These are phyloP conservation scores for Ganoderma multipileum DNA, from an alignment of 1,284 basidiomycete species.

Conservation along the genomic window DNA sequence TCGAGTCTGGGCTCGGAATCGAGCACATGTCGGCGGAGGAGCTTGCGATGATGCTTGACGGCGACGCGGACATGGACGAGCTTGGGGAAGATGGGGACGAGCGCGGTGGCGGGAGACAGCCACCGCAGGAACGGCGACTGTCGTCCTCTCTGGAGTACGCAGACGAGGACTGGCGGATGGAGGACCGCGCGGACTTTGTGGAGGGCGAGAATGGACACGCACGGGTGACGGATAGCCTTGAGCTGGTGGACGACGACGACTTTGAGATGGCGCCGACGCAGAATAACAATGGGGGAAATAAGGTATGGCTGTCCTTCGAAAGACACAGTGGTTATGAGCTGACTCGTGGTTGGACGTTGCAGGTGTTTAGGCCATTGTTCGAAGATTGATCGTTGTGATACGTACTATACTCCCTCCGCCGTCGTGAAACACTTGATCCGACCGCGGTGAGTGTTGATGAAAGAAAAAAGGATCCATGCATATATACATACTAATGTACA, in stretches of 20 bases:
- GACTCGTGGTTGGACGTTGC: background rate
- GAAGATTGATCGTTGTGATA: conserved; percentile 54
- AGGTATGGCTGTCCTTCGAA: conserved; percentile 38
- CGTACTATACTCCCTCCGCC: background rate
- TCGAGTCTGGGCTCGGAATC: conserved; percentile 65
- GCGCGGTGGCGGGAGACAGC: conserved; percentile 20
- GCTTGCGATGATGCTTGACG: conserved; percentile 67
- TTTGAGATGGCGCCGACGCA: conserved; percentile 66
- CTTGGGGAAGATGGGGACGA: conserved; percentile 23
- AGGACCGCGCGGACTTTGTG: conserved; percentile 13
- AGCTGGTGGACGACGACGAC: conserved; percentile 46
- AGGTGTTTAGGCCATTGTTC: conserved; percentile 71
- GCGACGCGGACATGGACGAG: conserved; percentile 48
- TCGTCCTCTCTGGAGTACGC: conserved; percentile 6
- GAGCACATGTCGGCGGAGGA: conserved; percentile 71
- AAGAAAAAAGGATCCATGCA: background rate
- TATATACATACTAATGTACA: background rate
- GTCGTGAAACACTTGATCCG: background rate
- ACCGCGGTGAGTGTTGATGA: background rate
- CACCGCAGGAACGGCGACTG: background rate
- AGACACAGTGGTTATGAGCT: conserved; percentile 2
- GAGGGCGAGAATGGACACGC: conserved; percentile 14
- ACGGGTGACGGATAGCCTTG: conserved; percentile 40
- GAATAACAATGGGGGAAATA: conserved; percentile 39
- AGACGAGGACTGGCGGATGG: conserved; percentile 16